Evolutionary conservation across 108 stramenopile genomes (phyloP).

Genomic region (Aurantiochytrium sp.): DNA sequence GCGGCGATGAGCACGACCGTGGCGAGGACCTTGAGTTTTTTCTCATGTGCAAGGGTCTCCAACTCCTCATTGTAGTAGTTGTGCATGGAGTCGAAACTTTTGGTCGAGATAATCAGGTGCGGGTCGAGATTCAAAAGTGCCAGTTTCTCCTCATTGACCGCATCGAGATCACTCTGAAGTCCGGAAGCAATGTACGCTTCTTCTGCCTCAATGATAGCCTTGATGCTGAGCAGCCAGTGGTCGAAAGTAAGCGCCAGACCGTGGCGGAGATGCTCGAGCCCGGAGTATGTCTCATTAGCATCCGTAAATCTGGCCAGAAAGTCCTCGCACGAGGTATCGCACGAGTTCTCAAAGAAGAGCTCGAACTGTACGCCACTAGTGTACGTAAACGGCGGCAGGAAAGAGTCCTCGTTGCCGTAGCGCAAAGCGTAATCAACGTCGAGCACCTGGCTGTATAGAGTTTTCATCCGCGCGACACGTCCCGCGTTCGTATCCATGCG

Average conservation of each 20-base stretch:
- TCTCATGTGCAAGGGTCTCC: neutral
- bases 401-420: neutral
- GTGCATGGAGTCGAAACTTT: neutral
- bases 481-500: neutral
- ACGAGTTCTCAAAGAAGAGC: conserved; percentile 20
- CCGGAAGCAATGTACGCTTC: neutral
- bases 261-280: neutral
- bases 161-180: neutral
- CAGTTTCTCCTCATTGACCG: neutral
- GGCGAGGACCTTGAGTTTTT: neutral
- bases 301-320: neutral
- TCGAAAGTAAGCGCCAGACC: neutral
- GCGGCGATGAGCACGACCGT: neutral
- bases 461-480: neutral
- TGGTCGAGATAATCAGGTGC: neutral
- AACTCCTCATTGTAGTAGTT: neutral
- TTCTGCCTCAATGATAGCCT: neutral
- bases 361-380: neutral
- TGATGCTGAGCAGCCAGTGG: neutral
- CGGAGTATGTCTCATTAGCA: neutral
- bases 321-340: neutral
- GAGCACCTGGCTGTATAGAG: neutral
- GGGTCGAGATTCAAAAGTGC: neutral
- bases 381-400: neutral
- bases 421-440: neutral